Evolutionary conservation across 2,329 filamentous ascomycete species (phyloP), one percentile per base, ranked within the genome.

Genomic region (Whalleya microplaca): DNA sequence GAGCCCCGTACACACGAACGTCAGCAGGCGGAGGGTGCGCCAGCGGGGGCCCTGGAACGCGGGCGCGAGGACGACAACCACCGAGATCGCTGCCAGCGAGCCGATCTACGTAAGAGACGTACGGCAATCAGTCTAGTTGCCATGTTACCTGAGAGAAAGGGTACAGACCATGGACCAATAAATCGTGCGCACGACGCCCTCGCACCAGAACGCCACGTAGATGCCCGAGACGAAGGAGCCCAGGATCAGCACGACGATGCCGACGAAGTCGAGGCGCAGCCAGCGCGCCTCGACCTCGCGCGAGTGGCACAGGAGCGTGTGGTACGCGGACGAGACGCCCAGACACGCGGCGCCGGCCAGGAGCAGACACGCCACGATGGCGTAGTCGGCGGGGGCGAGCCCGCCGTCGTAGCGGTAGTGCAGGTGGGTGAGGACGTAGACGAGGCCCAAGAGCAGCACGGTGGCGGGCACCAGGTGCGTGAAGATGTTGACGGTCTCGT

Each of bases 221-320:
- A 90, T 74, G 45, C 84, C 85, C 2, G 87, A 86, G 6, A 90
- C 76, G 64, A 89, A 89, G 62, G 80, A 84, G 2, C 87, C 88
- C 71, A 85, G 83, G 48, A 89, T 90, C 59, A 90, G 73, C 21
- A 83, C 77, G 18, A 90, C 84, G 60, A 90, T 90, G 1, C 88
- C 88, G 16, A 89, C 77, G 66, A 90, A 89, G 68, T 91, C 88
- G 46, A 90, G 73, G 49, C 86, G 80, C 66, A 90, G 89, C 37
- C 86, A 87, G 61, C 86, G 80, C 41, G 79, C 78, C 14, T 83
- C 81, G 5, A 89, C 83, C 3, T 73, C 68, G 2, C 80, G 80
- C 1, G 85, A 88, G 67, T 90, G 87, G 58, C 89, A 89, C 41
- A 80, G 83, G 29, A 89, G 82, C 7, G 85, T 83, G 66, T 91